These are phyloP conservation scores for Maudiozyma serrabonitensis DNA, from an alignment of 805 yeast genomes.

Conservation along the genomic window DNA sequence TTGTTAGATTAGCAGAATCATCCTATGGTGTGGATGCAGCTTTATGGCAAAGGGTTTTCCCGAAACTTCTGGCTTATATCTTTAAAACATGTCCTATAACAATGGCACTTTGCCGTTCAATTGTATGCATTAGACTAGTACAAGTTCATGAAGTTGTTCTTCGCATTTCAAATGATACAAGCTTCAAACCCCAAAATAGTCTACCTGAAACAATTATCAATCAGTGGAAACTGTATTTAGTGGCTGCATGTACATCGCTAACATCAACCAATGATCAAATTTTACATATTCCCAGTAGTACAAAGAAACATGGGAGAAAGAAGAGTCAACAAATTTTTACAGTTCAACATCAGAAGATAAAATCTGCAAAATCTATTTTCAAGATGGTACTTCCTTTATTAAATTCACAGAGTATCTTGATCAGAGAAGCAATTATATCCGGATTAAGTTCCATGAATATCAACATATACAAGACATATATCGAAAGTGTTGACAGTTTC, in stretches of 20 bases:
- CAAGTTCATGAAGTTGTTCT: slow-evolving; percentile 69
- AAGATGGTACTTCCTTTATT: slow-evolving; percentile 77
- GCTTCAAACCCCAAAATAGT: slow-evolving; percentile 26
- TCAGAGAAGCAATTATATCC: slow-evolving; percentile 78
- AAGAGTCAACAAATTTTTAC: slow-evolving; percentile 71
- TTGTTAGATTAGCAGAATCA: slow-evolving; percentile 76
- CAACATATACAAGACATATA: slow-evolving; percentile 72
- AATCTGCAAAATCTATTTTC: slow-evolving; percentile 85
- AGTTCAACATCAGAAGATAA: slow-evolving; percentile 81
- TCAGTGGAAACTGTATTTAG: slow-evolving; percentile 82
- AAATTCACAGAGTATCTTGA: slow-evolving; percentile 54
- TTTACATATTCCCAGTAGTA: slow-evolving; percentile 46
- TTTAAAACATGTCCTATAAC: slow-evolving; percentile 84
- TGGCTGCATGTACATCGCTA: slow-evolving; percentile 84
- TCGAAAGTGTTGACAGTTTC: slow-evolving; percentile 63
- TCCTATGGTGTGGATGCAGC: slow-evolving; percentile 94
- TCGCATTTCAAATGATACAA: slow-evolving; percentile 40
- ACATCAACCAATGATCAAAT: slow-evolving; percentile 86
- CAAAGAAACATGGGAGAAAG: slow-evolving; percentile 59
- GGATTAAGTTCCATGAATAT: slow-evolving; percentile 86
- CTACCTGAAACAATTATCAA: slow-evolving; percentile 67
- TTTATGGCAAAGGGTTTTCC: slow-evolving; percentile 87
- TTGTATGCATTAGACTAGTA: slow-evolving; percentile 80
- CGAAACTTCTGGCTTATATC: slow-evolving; percentile 58
- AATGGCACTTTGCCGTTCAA: slow-evolving; percentile 84